Conservation (phyloP, 495 filamentous ascomycete species). For the Geoglossum glabrum region DNA sequence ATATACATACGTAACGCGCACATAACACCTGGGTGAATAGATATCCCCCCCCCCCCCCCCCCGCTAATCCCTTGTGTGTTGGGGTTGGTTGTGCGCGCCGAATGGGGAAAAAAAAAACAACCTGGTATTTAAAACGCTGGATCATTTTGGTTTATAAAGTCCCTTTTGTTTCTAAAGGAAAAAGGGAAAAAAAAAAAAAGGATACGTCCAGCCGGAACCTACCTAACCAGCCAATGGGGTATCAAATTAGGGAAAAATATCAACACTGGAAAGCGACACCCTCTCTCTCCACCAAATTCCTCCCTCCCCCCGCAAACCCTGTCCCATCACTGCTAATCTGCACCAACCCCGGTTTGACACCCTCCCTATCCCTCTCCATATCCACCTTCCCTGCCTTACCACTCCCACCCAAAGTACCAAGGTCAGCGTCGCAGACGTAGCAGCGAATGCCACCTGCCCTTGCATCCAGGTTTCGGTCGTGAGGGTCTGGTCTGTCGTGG, state of each 20-base stretch:
- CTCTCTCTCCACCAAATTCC: slow-evolving; percentile 57
- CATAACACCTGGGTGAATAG: no score
- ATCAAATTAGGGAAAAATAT: background rate
- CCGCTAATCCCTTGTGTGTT: no score
- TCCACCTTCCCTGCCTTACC: slow-evolving; percentile 23
- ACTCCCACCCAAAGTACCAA: slow-evolving; percentile 33
- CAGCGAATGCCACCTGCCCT: slow-evolving; percentile 30
- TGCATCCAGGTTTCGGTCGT: background rate
- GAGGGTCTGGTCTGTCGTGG: background rate
- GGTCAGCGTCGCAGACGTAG: slow-evolving; percentile 73
- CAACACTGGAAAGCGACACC: slow-evolving; percentile 76
- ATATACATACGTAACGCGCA: no score
- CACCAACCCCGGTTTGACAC: slow-evolving; percentile 55
- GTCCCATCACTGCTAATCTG: slow-evolving; percentile 78
- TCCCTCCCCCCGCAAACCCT: slow-evolving; percentile 73
- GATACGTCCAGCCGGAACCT: no score
- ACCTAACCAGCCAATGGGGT: no score
- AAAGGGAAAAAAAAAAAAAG: no score
- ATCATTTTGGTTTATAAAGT: no score
- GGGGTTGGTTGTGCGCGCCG: no score
- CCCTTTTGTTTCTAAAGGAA: no score
- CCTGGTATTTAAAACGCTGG: no score
- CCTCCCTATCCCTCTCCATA: slow-evolving; percentile 31
- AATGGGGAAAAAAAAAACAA: no score
- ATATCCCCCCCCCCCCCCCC: no score